phyloP scores from a whole-genome alignment of 768 basidiomycete genomes.

The Phanerodontia chrysosporium region DNA sequence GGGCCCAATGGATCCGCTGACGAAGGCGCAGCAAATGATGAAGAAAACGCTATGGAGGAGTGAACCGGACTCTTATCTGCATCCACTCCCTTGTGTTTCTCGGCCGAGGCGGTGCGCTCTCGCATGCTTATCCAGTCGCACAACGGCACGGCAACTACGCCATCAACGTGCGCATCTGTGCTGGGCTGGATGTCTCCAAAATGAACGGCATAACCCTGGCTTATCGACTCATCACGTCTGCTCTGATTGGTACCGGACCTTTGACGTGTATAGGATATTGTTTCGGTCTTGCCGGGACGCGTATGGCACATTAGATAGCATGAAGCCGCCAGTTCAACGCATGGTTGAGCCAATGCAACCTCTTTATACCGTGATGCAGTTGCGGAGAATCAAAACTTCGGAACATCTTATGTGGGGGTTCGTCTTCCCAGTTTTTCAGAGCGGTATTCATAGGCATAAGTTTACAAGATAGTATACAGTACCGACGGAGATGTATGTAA shows the following conservation, averaged over 20 bases:
- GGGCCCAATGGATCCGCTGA: constrained; percentile 21
- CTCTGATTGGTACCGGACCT: not conserved
- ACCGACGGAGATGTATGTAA: not conserved
- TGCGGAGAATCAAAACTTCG: constrained; percentile 3
- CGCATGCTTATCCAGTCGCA: not conserved
- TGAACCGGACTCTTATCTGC: constrained; percentile 24
- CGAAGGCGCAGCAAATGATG: constrained; percentile 18
- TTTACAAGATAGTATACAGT: not conserved
- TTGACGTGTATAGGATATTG: not conserved
- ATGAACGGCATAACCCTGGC: not conserved
- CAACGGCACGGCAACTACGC: not conserved
- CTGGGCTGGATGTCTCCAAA: not conserved
- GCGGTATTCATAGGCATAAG: not conserved
- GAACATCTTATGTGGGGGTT: not conserved
- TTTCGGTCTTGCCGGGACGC: not conserved
- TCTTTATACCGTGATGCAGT: not conserved
- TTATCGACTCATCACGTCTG: not conserved
- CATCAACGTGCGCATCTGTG: not conserved
- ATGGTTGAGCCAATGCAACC: not conserved
- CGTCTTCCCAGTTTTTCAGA: not conserved
- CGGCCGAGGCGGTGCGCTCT: not conserved
- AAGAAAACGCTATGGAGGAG: constrained; percentile 65
- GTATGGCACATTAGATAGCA: not conserved
- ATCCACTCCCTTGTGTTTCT: not conserved
- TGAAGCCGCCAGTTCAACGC: not conserved